Evolutionary conservation across 345 rosid genomes (phyloP).

Genomic region (Salix viminalis): DNA sequence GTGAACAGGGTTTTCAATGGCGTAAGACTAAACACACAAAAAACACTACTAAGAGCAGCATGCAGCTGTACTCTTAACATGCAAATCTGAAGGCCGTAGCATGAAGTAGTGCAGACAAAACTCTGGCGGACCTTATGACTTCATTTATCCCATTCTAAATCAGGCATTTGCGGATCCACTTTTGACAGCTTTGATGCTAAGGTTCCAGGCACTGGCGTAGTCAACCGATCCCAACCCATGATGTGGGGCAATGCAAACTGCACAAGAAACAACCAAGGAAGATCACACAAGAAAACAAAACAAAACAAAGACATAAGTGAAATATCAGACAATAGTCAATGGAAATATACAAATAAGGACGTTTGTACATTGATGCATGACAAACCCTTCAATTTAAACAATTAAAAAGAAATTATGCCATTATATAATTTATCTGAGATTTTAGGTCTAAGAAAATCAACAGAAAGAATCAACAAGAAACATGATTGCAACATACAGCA

Average conservation of each 20-base stretch:
- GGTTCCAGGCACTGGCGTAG: conserved; percentile 13
- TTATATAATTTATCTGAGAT: too few species aligned
- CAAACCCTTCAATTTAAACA: too few species aligned
- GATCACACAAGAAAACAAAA: neutral
- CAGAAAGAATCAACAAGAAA: too few species aligned
- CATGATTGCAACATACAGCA: neutral
- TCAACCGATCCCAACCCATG: conserved; percentile 80
- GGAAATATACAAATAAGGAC: too few species aligned
- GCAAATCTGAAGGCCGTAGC: neutral
- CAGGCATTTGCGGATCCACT: conserved; percentile 33
- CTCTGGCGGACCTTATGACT: neutral
- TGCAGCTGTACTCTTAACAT: neutral
- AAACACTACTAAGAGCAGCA: neutral
- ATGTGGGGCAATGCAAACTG: conserved; percentile 93
- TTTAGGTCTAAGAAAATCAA: too few species aligned
- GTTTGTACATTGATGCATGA: too few species aligned
- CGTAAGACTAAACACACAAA: neutral
- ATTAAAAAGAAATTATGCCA: too few species aligned
- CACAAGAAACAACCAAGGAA: conserved; percentile 12
- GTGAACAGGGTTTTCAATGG: too few species aligned
- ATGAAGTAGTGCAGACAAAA: neutral
- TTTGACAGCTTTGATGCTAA: conserved; percentile 27
- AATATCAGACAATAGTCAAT: neutral
- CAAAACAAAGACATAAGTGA: neutral
- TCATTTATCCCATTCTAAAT: conserved; percentile 73